phyloP scores from a whole-genome alignment of 495 filamentous ascomycete species.

The Aspergillus taichungensis region DNA sequence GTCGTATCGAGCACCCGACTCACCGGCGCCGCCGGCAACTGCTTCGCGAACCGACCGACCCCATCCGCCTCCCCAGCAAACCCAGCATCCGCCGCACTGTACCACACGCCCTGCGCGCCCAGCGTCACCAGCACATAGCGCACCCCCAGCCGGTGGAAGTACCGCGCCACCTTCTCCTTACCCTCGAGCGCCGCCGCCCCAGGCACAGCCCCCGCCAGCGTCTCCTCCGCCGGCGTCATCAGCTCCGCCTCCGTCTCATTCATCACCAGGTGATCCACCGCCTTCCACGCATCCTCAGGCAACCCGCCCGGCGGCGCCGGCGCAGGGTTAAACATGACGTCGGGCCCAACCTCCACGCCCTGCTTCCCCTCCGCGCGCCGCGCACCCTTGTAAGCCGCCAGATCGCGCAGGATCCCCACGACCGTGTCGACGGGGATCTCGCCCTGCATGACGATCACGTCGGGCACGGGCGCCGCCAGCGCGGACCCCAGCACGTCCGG shows the following conservation, averaged over 20 bases:
- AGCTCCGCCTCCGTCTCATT: constrained; percentile 88
- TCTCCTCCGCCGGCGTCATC: constrained; percentile 41
- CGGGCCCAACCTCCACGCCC: constrained; percentile 32
- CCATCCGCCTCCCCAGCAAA: constrained; percentile 32
- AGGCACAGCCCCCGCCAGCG: constrained; percentile 22
- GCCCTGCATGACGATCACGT: constrained; percentile 76
- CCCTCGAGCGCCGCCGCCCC: constrained; percentile 38
- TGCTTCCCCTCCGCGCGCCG: constrained; percentile 41
- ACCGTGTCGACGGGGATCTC: constrained; percentile 74
- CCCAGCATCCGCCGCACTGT: constrained; percentile 34
- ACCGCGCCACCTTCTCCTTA: constrained; percentile 41
- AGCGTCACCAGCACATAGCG: constrained; percentile 74
- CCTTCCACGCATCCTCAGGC: constrained; percentile 55
- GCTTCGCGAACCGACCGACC: constrained; percentile 24
- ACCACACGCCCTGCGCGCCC: constrained; percentile 65
- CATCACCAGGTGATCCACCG: constrained; percentile 71
- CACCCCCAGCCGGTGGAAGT: constrained; percentile 60
- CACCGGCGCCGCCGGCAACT: constrained; percentile 47
- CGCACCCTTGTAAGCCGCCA: constrained; percentile 24
- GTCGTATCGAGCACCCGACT: constrained; percentile 83
- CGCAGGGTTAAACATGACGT: constrained; percentile 76
- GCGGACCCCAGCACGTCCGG: constrained; percentile 33
- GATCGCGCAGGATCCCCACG: constrained; percentile 48
- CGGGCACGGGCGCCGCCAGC: constrained; percentile 35
- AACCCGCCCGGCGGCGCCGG: constrained; percentile 59